Evolutionary conservation across 768 basidiomycete genomes (phyloP).

Genomic region (Ramaria sp.): DNA sequence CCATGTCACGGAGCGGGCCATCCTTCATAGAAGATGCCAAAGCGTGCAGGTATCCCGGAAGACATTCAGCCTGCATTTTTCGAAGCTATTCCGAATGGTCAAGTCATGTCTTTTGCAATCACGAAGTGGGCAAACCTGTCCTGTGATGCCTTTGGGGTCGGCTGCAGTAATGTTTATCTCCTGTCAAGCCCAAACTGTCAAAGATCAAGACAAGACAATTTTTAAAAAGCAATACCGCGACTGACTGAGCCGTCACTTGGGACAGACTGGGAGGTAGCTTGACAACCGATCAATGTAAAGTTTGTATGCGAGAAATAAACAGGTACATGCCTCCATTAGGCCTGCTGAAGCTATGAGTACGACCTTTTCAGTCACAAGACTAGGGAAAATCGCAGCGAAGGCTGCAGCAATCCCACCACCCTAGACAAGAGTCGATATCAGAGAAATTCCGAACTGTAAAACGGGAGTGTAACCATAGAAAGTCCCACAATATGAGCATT

Average conservation of each 20-base stretch:
- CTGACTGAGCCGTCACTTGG: neutral
- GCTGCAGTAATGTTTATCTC: neutral
- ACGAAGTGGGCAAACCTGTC: neutral
- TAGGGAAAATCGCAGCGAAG: slow-evolving; percentile 61
- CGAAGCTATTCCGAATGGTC: neutral
- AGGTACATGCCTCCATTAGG: slow-evolving; percentile 31
- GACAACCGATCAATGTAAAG: neutral
- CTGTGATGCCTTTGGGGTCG: neutral
- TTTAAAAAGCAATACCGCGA: neutral
- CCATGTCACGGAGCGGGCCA: slow-evolving; percentile 18
- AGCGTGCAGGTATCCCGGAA: slow-evolving; percentile 14
- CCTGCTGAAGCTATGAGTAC: slow-evolving; percentile 62
- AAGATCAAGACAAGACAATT: neutral
- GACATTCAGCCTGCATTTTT: slow-evolving; percentile 5
- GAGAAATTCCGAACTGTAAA: neutral
- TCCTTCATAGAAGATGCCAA: slow-evolving; percentile 13
- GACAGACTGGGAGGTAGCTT: neutral
- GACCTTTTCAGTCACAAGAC: slow-evolving; percentile 54
- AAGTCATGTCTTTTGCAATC: neutral
- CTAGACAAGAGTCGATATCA: slow-evolving; percentile 23
- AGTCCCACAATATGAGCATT: slow-evolving; percentile 55
- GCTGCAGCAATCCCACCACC: slow-evolving; percentile 66
- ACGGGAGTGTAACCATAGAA: slow-evolving; percentile 51
- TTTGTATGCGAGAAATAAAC: slow-evolving; percentile 15
- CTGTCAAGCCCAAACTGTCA: neutral